A percentile compares a stretch with the other conserved stretches of the same genome.
phyloP scores from a whole-genome alignment of 2,329 filamentous ascomycete genomes.

The Didymella pinodella region DNA sequence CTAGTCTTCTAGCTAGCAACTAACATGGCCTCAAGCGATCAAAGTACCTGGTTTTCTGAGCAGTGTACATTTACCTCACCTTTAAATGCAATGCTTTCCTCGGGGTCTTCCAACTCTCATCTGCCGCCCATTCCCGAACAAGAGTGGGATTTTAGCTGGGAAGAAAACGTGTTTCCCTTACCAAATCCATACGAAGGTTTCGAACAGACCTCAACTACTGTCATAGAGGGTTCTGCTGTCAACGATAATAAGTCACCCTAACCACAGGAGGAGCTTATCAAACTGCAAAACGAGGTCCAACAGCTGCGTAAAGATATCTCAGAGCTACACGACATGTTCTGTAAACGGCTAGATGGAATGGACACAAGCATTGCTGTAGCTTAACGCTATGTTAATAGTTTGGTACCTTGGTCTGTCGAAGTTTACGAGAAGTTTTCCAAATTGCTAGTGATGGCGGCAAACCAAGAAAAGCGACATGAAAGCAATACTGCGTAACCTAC shows the following conservation, averaged over 20 bases:
- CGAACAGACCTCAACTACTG: too few relatives aligned
- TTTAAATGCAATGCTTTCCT: not conserved
- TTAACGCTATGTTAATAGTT: not conserved
- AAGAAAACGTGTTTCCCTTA: too few relatives aligned
- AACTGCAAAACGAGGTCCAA: too few relatives aligned
- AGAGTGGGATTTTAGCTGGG: too few relatives aligned
- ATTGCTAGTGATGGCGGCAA: not conserved
- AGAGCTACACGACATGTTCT: not conserved
- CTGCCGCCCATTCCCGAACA: not conserved
- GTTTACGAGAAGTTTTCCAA: not conserved
- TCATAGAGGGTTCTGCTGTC: too few relatives aligned
- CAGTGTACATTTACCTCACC: not conserved
- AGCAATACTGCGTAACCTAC: too few relatives aligned
- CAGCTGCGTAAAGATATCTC: too few relatives aligned
- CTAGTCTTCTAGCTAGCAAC: not conserved
- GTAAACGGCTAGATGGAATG: not conserved
- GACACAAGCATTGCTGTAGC: not conserved
- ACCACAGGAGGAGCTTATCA: too few relatives aligned
- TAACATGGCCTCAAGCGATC: not conserved
- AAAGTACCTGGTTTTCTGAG: not conserved
- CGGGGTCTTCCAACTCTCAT: not conserved
- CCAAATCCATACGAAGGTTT: too few relatives aligned
- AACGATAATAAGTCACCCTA: too few relatives aligned
- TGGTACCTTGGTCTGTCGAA: not conserved
- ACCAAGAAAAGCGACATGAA: not conserved